Percentiles rank a stretch among this genome's conserved stretches.
These are phyloP conservation scores for Waltiozyma sp. DNA, from an alignment of 1,139 yeast genomes.

Conservation along the genomic window DNA sequence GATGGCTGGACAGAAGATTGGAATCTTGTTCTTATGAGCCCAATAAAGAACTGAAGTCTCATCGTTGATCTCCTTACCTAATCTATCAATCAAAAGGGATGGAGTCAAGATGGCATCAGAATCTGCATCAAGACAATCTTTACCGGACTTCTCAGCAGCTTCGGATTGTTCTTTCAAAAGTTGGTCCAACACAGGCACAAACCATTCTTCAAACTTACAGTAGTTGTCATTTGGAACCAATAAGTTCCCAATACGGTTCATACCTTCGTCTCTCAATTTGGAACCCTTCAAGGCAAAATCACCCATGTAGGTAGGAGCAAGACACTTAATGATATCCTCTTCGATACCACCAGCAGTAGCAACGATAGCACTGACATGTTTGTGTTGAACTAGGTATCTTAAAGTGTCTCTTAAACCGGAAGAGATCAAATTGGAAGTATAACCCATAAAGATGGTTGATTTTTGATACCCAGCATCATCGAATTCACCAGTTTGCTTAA, in stretches of 20 bases:
- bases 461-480: conserved; percentile 77
- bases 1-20: conserved; percentile 92
- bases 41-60: conserved; percentile 92
- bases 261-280: conserved; percentile 81
- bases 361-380: conserved; percentile 89
- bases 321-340: conserved; percentile 90
- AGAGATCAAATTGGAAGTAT: conserved; percentile 91
- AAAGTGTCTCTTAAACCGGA: conserved; percentile 90
- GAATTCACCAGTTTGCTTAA: conserved; percentile 60
- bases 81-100: conserved; percentile 77
- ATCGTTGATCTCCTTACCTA: conserved; percentile 91
- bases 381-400: conserved; percentile 81
- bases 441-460: conserved; percentile 88
- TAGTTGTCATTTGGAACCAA: conserved; percentile 96
- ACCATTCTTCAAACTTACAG: conserved; percentile 97
- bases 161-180: conserved; percentile 84
- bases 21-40: conserved; percentile 95
- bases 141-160: conserved; percentile 38
- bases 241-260: conserved; percentile 94
- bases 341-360: conserved; percentile 97
- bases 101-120: conserved; percentile 79
- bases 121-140: conserved; percentile 46
- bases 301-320: conserved; percentile 93
- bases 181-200: conserved; percentile 80
- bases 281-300: conserved; percentile 78